Conservation (phyloP, 2,329 filamentous ascomycete genomes). For the Fusarium beomiforme region DNA sequence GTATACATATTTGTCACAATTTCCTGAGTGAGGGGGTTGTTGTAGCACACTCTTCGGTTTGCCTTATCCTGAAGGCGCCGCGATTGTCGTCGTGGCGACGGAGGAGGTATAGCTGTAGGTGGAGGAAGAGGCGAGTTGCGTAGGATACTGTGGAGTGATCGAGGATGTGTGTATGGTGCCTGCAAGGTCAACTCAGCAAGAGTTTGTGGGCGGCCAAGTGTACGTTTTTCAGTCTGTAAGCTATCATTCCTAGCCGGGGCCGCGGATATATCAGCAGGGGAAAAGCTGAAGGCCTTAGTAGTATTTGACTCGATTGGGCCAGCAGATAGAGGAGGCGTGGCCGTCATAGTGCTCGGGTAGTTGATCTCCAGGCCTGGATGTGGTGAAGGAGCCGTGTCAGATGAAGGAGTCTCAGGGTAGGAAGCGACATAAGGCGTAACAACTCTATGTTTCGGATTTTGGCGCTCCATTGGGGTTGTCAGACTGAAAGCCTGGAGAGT, state of each 20-base stretch:
- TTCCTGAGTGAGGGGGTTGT: slow-evolving; percentile 70
- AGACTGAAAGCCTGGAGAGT: slow-evolving; percentile 49
- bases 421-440: slow-evolving; percentile 58
- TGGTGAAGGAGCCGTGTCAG: slow-evolving; percentile 62
- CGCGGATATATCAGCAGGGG: slow-evolving; percentile 46
- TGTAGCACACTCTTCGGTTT: slow-evolving; percentile 67
- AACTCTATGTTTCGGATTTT: slow-evolving; percentile 46
- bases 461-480: slow-evolving; percentile 45
- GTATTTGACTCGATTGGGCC: slow-evolving; percentile 57
- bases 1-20: slow-evolving; percentile 71
- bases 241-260: neutral
- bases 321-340: slow-evolving; percentile 68
- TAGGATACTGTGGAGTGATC: slow-evolving; percentile 70
- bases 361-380: slow-evolving; percentile 53
- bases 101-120: slow-evolving; percentile 58
- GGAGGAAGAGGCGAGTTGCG: slow-evolving; percentile 72
- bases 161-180: slow-evolving; percentile 68
- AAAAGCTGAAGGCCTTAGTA: slow-evolving; percentile 59
- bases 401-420: slow-evolving; percentile 64
- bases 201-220: slow-evolving; percentile 22
- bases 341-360: slow-evolving; percentile 67
- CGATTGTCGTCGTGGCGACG: slow-evolving; percentile 64
- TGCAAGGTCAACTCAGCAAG: slow-evolving; percentile 38
- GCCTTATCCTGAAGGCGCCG: slow-evolving; percentile 64
- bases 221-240: slow-evolving; percentile 28